These are phyloP conservation scores for Effrenium voratum DNA, from an alignment of 73 alveolate genomes.

Conservation along the genomic window DNA sequence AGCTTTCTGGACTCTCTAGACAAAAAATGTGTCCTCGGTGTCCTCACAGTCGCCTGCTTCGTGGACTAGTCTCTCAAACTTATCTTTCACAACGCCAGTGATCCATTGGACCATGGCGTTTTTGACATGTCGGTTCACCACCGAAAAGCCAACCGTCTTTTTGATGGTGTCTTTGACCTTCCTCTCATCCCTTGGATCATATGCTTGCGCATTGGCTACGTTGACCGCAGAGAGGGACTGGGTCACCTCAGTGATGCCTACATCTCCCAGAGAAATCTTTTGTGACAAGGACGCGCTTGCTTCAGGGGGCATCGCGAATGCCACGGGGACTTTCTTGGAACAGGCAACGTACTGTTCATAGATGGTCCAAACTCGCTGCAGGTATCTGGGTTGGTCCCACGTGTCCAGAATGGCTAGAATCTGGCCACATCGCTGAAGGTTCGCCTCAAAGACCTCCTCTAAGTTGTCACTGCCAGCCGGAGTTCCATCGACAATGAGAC, in stretches of 20 bases:
- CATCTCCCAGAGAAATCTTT: slow-evolving; percentile 20
- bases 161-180: slow-evolving; percentile 33
- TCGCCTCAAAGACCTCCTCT: slow-evolving; percentile 44
- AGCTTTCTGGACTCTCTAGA: no score
- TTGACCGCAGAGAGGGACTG: slow-evolving; percentile 34
- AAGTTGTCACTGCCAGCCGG: slow-evolving; percentile 63
- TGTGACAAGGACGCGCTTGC: slow-evolving; percentile 10
- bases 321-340: slow-evolving; percentile 23
- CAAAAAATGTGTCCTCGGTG: not conserved
- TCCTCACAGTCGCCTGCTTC: no score
- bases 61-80: not conserved
- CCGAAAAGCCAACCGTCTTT: slow-evolving; percentile 16
- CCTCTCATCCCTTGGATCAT: slow-evolving; percentile 26
- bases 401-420: slow-evolving; percentile 37
- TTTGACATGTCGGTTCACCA: slow-evolving; percentile 10
- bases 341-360: slow-evolving; percentile 75
- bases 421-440: slow-evolving; percentile 63
- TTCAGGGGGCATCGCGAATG: slow-evolving; percentile 52
- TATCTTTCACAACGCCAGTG: not conserved
- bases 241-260: slow-evolving; percentile 29
- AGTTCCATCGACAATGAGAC: slow-evolving; percentile 50
- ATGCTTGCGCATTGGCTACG: slow-evolving; percentile 33
- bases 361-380: slow-evolving; percentile 69
- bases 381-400: slow-evolving; percentile 47
- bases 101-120: slow-evolving; percentile 4